A percentile compares a stretch with the other conserved stretches of the same genome.
These are phyloP conservation scores for Pontederia paniculata DNA, from an alignment of 176 grass and related monocot species.

Conservation along the genomic window DNA sequence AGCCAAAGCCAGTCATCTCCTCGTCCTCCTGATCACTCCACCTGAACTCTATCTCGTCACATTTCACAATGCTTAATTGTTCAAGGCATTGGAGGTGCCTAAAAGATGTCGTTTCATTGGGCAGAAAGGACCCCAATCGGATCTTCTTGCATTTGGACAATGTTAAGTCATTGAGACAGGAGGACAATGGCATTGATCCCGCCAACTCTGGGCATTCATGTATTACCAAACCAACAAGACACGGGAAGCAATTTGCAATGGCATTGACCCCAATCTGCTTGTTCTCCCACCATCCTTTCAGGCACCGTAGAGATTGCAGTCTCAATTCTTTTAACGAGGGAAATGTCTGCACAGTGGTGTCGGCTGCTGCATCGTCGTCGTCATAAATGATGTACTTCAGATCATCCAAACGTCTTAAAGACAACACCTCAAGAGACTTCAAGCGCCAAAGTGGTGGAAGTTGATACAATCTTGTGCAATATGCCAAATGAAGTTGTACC, in stretches of 20 bases:
- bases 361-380: not conserved
- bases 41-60: not conserved
- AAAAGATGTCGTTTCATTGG: not conserved
- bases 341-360: not conserved
- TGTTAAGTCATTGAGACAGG: not conserved
- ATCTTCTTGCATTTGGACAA: not conserved
- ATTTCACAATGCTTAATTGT: not conserved
- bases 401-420: not conserved
- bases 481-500: not conserved
- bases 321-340: not conserved
- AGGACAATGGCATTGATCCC: not conserved
- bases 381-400: slow-evolving; percentile 2
- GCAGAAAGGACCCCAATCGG: not conserved
- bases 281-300: not conserved
- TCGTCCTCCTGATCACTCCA: not conserved
- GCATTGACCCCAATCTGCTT: not conserved
- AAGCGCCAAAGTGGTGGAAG: slow-evolving; percentile 19
- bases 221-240: not conserved
- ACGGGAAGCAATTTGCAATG: not conserved
- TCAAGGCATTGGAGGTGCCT: not conserved
- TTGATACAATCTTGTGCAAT: not conserved
- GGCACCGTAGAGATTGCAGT: not conserved
- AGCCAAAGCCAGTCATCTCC: not conserved
- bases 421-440: not conserved
- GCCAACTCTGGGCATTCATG: not conserved